phyloP scores from a whole-genome alignment of 441 rosid species.

The Viola pubescens region DNA sequence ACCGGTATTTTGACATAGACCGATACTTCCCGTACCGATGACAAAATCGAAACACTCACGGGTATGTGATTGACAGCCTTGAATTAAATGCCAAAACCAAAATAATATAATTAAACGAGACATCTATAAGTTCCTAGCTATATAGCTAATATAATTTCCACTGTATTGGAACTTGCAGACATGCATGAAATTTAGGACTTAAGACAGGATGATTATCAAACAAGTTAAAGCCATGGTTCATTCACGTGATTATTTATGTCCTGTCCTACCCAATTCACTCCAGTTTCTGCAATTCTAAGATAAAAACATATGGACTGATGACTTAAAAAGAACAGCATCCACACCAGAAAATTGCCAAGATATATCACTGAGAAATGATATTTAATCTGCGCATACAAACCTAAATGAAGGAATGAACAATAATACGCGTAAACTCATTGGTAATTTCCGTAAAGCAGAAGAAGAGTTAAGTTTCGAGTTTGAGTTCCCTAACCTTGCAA shows the following conservation, averaged over 20 bases:
- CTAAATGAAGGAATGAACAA: no score
- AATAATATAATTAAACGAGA: not conserved
- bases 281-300: not conserved
- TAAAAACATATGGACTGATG: not conserved
- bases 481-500: no score
- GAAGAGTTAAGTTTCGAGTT: no score
- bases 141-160: not conserved
- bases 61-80: no score
- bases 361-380: no score
- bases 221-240: slow-evolving; percentile 2
- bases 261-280: not conserved
- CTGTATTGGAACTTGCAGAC: slow-evolving; percentile 22
- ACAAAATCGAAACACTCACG: no score
- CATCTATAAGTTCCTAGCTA: slow-evolving; percentile 8
- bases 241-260: not conserved
- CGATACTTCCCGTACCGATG: no score
- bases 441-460: no score
- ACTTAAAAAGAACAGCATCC: not conserved
- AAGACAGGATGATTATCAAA: not conserved
- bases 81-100: not conserved
- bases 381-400: no score
- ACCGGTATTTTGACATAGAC: not conserved
- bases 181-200: slow-evolving; percentile 29
- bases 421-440: no score
- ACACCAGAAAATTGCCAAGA: no score